Conservation (phyloP, 1,139 yeast genomes). For the Diutina rugosa region DNA sequence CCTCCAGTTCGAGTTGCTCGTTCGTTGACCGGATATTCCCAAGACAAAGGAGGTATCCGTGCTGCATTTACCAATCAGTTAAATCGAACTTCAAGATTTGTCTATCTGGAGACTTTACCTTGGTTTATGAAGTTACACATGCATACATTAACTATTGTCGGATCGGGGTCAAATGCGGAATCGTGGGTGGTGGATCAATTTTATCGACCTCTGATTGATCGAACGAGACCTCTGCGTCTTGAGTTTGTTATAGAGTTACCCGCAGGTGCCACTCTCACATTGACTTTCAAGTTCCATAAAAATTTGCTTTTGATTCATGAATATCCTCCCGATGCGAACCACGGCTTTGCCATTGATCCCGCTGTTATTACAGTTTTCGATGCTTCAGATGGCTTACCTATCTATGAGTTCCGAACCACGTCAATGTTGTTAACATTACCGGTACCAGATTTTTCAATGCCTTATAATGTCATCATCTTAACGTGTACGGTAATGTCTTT, state of each 20-base stretch:
- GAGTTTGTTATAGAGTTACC: slow-evolving; percentile 61
- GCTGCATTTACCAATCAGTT: slow-evolving; percentile 35
- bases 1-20: slow-evolving; percentile 74
- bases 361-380: slow-evolving; percentile 54
- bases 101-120: slow-evolving; percentile 76
- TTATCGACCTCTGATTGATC: slow-evolving; percentile 69
- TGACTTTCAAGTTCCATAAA: slow-evolving; percentile 78
- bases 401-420: slow-evolving; percentile 68
- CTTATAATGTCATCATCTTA: slow-evolving; percentile 89
- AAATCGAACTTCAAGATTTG: slow-evolving; percentile 46
- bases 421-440: slow-evolving; percentile 78
- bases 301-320: slow-evolving; percentile 75
- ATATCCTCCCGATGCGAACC: slow-evolving; percentile 98
- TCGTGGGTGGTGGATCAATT: slow-evolving; percentile 25
- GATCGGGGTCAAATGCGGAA: slow-evolving; percentile 4
- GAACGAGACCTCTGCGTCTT: slow-evolving; percentile 72
- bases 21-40: slow-evolving; percentile 84
- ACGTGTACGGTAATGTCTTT: slow-evolving; percentile 91
- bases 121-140: slow-evolving; percentile 86
- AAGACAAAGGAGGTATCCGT: slow-evolving; percentile 83
- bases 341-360: slow-evolving; percentile 91
- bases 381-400: slow-evolving; percentile 7
- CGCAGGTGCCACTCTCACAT: slow-evolving; percentile 43
- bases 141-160: slow-evolving; percentile 35
- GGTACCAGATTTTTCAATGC: slow-evolving; percentile 98